Percentiles rank a stretch among this genome's conserved stretches.
These are phyloP conservation scores for Aspergillus affinis DNA, from an alignment of 495 filamentous ascomycete genomes.

Conservation along the genomic window DNA sequence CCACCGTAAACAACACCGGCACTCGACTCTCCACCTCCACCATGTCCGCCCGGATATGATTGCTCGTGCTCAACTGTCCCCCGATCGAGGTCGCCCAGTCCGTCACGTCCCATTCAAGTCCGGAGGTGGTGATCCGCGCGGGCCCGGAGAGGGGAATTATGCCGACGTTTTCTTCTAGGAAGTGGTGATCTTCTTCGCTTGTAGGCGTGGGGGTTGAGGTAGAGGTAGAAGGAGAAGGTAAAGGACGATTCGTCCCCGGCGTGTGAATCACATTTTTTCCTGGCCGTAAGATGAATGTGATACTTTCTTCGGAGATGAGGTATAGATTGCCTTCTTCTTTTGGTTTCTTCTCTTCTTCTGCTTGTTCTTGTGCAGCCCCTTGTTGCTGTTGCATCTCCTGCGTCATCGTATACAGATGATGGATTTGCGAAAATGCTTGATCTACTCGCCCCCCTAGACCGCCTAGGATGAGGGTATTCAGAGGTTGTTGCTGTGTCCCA, in stretches of 20 bases:
- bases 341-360: not conserved
- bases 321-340: constrained; percentile 49
- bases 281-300: constrained; percentile 73
- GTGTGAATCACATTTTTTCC: constrained; percentile 71
- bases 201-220: too few relatives aligned
- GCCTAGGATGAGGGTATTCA: constrained; percentile 70
- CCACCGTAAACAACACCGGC: constrained; percentile 83
- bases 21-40: constrained; percentile 65
- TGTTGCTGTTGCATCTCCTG: constrained; percentile 18
- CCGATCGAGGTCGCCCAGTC: constrained; percentile 83
- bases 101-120: constrained; percentile 86
- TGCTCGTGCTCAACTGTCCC: constrained; percentile 86
- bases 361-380: not conserved
- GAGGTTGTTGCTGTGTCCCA: too few relatives aligned
- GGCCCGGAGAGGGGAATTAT: constrained; percentile 79
- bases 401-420: constrained; percentile 62
- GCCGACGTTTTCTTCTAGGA: constrained; percentile 68
- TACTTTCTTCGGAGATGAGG: constrained; percentile 72
- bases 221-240: constrained; percentile 11
- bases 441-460: constrained; percentile 87
- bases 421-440: constrained; percentile 84
- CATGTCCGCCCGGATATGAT: constrained; percentile 63
- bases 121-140: constrained; percentile 69
- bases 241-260: constrained; percentile 39
- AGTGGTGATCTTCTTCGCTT: constrained; percentile 18